phyloP scores from a whole-genome alignment of 2,329 filamentous ascomycete genomes.

The Orbilia oligospora region DNA sequence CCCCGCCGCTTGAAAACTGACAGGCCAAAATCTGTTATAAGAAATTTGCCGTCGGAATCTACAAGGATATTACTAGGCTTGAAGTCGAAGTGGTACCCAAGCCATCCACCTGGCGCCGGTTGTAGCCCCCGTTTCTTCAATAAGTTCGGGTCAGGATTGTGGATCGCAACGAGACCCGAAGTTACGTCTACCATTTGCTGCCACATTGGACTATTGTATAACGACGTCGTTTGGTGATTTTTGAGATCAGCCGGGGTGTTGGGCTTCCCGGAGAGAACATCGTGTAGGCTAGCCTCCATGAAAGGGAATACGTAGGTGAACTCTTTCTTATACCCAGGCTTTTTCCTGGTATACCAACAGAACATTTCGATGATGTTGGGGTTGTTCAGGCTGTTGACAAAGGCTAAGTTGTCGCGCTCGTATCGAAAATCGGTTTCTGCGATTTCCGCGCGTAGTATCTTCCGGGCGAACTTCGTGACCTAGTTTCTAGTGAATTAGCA shows the following conservation, averaged over 20 bases:
- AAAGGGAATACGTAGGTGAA: slow-evolving; percentile 52
- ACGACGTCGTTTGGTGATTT: slow-evolving; percentile 30
- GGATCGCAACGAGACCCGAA: slow-evolving; percentile 44
- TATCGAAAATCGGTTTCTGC: slow-evolving; percentile 47
- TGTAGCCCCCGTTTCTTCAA: slow-evolving; percentile 39
- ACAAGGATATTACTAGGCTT: slow-evolving; percentile 98
- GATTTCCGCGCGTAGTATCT: slow-evolving; percentile 44
- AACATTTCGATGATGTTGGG: slow-evolving; percentile 53
- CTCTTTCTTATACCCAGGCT: slow-evolving; percentile 43
- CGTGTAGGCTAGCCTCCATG: slow-evolving; percentile 46
- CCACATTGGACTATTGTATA: slow-evolving; percentile 50
- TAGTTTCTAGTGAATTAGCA: not conserved
- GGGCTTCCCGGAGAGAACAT: slow-evolving; percentile 22
- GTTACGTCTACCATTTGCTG: slow-evolving; percentile 47
- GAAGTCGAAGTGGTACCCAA: slow-evolving; percentile 86
- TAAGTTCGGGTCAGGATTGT: slow-evolving; percentile 41
- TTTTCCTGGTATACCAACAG: slow-evolving; percentile 44
- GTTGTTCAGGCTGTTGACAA: slow-evolving; percentile 42
- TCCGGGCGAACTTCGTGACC: slow-evolving; percentile 46
- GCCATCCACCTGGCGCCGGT: slow-evolving; percentile 39
- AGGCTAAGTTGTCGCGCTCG: slow-evolving; percentile 44
- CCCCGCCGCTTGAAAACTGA: slow-evolving; percentile 76
- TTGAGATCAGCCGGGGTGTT: slow-evolving; percentile 34
- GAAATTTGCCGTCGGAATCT: slow-evolving; percentile 81
- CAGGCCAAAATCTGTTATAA: slow-evolving; percentile 98